phyloP scores from a whole-genome alignment of 2,329 filamentous ascomycete genomes.

The Fusarium cyanostomum region DNA sequence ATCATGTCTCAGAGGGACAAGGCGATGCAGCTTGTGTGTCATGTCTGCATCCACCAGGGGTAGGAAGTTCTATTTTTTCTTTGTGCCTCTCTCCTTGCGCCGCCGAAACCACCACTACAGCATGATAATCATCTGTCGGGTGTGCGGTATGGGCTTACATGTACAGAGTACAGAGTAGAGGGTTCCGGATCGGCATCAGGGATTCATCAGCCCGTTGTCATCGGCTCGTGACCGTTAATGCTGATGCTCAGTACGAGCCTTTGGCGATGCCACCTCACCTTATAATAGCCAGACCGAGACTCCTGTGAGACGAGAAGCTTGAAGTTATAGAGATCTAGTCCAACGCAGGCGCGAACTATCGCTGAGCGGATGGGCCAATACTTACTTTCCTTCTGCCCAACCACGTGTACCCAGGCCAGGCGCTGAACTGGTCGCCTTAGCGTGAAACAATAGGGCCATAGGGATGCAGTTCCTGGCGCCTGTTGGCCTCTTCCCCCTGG shows the following conservation, averaged over 20 bases:
- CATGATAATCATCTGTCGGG: slow-evolving; percentile 19
- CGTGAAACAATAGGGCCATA: slow-evolving; percentile 33
- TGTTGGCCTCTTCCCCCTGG: neutral
- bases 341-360: neutral
- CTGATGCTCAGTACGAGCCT: neutral
- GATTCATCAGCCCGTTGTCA: slow-evolving; percentile 14
- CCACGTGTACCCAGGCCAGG: too few relatives aligned
- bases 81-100: slow-evolving; percentile 11
- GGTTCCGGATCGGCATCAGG: slow-evolving; percentile 26
- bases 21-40: slow-evolving; percentile 8
- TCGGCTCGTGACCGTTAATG: neutral
- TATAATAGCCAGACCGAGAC: neutral
- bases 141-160: slow-evolving; percentile 19
- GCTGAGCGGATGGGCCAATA: neutral
- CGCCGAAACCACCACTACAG: slow-evolving; percentile 23
- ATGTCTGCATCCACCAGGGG: slow-evolving; percentile 23
- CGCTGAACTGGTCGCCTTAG: slow-evolving; percentile 19
- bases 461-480: slow-evolving; percentile 2
- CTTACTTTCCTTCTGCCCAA: neutral
- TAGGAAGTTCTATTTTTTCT: slow-evolving; percentile 7
- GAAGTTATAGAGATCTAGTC: neutral
- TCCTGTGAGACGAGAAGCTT: neutral
- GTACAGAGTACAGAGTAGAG: too few relatives aligned
- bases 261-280: neutral
- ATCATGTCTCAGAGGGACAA: slow-evolving; percentile 13